These are phyloP conservation scores for Terfezia boudieri DNA, from an alignment of 495 filamentous ascomycete species.

Conservation along the genomic window DNA sequence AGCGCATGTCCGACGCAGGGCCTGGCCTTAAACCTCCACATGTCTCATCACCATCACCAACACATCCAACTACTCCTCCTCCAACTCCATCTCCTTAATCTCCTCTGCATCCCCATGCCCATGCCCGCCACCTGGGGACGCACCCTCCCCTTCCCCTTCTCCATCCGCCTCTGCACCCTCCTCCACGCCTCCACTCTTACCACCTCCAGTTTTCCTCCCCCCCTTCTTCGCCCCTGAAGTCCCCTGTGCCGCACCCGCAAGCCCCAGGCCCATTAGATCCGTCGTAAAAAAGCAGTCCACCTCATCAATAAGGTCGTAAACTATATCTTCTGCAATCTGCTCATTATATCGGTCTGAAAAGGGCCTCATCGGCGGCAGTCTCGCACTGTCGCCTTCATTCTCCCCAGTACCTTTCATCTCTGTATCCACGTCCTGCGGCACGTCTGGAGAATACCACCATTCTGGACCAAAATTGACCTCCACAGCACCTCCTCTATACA, in stretches of 20 bases:
- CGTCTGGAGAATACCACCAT: constrained; percentile 70
- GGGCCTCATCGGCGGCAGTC: constrained; percentile 23
- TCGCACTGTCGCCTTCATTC: not conserved
- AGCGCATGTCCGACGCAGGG: too few relatives aligned
- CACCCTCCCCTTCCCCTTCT: constrained; percentile 19
- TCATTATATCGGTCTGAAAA: constrained; percentile 70
- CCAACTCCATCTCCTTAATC: constrained; percentile 42
- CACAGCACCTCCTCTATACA: constrained; percentile 74
- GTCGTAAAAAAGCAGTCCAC: constrained; percentile 54
- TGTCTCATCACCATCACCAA: not conserved
- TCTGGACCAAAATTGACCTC: constrained; percentile 77
- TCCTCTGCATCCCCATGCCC: constrained; percentile 20
- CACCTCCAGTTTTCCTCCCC: constrained; percentile 20
- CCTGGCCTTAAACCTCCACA: too few relatives aligned
- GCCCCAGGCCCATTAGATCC: constrained; percentile 18
- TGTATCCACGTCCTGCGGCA: constrained; percentile 18
- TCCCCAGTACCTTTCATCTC: constrained; percentile 25
- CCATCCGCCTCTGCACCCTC: constrained; percentile 17
- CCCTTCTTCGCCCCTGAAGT: constrained; percentile 8
- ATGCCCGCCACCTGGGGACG: constrained; percentile 9
- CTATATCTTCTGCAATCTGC: constrained; percentile 83
- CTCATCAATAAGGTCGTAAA: constrained; percentile 83
- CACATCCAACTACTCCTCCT: constrained; percentile 25
- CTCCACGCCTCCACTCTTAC: constrained; percentile 2
- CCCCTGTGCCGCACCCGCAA: not conserved